phyloP scores from a whole-genome alignment of 208 protist genomes.

The Naegleria gruberi region DNA sequence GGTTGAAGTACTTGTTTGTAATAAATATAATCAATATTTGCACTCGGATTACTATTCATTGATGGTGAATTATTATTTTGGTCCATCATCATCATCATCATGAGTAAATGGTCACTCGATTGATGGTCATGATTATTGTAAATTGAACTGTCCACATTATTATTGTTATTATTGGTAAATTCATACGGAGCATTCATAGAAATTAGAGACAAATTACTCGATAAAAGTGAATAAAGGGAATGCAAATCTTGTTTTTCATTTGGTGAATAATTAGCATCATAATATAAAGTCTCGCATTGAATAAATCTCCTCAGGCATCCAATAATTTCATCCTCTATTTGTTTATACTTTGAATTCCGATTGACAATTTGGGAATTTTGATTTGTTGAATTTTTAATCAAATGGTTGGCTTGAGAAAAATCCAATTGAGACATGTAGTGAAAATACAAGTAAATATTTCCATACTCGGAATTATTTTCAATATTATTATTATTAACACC shows the following conservation, averaged over 20 bases:
- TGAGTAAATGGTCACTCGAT: neutral
- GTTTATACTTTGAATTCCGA: neutral
- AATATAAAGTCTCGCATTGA: neutral
- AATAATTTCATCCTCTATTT: neutral
- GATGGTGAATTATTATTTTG: neutral
- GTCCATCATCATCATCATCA: neutral
- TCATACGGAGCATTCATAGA: neutral
- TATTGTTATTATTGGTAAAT: neutral
- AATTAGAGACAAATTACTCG: neutral
- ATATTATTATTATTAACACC: too few species aligned
- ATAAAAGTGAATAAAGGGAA: neutral
- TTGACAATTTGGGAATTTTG: too few species aligned
- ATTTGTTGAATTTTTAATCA: neutral
- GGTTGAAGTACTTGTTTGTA: neutral
- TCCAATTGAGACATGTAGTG: neutral
- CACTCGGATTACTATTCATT: too few species aligned
- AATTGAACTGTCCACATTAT: neutral
- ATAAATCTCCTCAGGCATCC: neutral
- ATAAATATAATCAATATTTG: neutral
- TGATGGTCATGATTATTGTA: neutral
- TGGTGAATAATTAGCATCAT: neutral
- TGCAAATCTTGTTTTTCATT: constrained; percentile 12
- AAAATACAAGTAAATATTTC: neutral
- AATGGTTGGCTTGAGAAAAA: neutral
- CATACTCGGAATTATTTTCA: too few species aligned